phyloP scores from a whole-genome alignment of 2,329 filamentous ascomycete species.

The Xylogone sp. region DNA sequence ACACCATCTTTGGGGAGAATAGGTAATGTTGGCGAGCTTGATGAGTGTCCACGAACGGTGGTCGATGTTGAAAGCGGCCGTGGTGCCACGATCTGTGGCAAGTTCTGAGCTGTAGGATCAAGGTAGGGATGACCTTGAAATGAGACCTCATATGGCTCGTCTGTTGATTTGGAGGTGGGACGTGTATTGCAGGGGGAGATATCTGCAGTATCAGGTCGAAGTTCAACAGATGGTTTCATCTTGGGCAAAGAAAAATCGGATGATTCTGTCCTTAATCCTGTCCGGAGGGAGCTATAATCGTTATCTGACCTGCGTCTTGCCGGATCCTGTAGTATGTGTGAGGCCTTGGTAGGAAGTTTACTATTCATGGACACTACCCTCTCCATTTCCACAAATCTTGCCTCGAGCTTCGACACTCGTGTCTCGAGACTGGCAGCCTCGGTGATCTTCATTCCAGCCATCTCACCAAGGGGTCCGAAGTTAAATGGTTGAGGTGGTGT shows the following conservation, averaged over 20 bases:
- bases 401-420: constrained; percentile 48
- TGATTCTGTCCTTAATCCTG: constrained; percentile 16
- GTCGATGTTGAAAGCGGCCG: constrained; percentile 28
- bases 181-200: constrained; percentile 20
- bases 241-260: constrained; percentile 23
- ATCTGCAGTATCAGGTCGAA: constrained; percentile 13
- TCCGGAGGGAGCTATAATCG: constrained; percentile 10
- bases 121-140: constrained; percentile 13
- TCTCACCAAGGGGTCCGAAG: constrained; percentile 46
- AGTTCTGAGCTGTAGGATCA: constrained; percentile 6
- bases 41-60: constrained; percentile 23
- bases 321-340: constrained; percentile 21
- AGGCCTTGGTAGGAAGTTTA: neutral
- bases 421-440: constrained; percentile 50
- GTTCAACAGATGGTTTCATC: constrained; percentile 11
- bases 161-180: constrained; percentile 21
- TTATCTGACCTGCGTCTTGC: constrained; percentile 10
- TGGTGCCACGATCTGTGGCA: neutral
- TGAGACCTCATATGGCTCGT: constrained; percentile 17
- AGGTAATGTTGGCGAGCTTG: constrained; percentile 21
- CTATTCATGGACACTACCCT: constrained; percentile 11
- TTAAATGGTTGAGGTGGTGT: constrained; percentile 48
- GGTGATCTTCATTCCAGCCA: constrained; percentile 55
- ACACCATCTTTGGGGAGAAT: constrained; percentile 14
- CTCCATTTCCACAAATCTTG: constrained; percentile 49